These are phyloP conservation scores for Rhizophagus clarus DNA, from an alignment of 192 early-diverging fungal species.

Conservation along the genomic window DNA sequence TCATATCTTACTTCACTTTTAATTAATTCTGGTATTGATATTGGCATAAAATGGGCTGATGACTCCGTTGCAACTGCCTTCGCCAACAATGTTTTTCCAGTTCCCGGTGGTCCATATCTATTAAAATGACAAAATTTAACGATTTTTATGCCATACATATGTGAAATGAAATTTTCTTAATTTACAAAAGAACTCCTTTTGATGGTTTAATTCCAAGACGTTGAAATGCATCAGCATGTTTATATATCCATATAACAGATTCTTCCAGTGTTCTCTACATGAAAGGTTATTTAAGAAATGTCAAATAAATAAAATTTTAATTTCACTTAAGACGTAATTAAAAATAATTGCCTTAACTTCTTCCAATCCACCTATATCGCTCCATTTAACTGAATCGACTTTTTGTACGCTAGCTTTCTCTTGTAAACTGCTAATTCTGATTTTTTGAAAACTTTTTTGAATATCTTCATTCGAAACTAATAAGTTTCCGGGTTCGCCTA, in stretches of 20 bases:
- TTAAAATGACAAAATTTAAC: neutral
- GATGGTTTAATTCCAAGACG: slow-evolving; percentile 72
- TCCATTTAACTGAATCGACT: slow-evolving; percentile 62
- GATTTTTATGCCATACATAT: neutral
- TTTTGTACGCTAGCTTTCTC: slow-evolving; percentile 45
- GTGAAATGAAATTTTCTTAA: neutral
- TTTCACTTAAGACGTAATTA: neutral
- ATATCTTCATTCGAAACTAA: slow-evolving; percentile 44
- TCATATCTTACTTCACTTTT: slow-evolving; percentile 68
- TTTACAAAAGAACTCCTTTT: slow-evolving; percentile 80
- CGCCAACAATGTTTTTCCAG: slow-evolving; percentile 91
- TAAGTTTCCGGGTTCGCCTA: slow-evolving; percentile 20
- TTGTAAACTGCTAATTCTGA: slow-evolving; percentile 37
- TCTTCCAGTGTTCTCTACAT: slow-evolving; percentile 66
- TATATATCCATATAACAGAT: slow-evolving; percentile 77
- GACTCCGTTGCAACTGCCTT: slow-evolving; percentile 82
- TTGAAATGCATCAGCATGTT: slow-evolving; percentile 62
- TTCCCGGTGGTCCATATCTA: slow-evolving; percentile 83
- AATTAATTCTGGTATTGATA: slow-evolving; percentile 81
- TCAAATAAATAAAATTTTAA: neutral
- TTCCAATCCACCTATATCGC: slow-evolving; percentile 80
- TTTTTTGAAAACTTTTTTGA: slow-evolving; percentile 39
- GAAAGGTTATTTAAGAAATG: neutral
- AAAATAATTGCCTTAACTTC: slow-evolving; percentile 60
- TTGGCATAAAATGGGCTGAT: slow-evolving; percentile 76